Evolutionary conservation across 352 stramenopile genomes (phyloP), one percentile per base, ranked within the genome.

Genomic region (Phytophthora hibernalis): DNA sequence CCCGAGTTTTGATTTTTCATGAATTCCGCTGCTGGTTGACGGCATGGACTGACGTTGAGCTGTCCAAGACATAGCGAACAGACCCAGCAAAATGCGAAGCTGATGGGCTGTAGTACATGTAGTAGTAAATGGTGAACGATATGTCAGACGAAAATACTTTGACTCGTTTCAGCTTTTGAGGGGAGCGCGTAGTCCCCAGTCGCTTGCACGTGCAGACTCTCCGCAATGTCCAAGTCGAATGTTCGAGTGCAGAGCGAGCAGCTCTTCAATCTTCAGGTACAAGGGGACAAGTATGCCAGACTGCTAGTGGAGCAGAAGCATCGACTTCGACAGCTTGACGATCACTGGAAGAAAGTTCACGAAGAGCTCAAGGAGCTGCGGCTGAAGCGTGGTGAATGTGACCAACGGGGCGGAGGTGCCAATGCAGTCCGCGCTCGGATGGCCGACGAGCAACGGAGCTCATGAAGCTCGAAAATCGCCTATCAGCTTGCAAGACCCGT

Each of bases 231-330:
- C 70, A 88, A 85, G 75, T 82, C 77, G 26, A 89, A 89, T 58
- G 80, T 77, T 44, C 76, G 77, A 30, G 80, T 82, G 22, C 82
- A 92, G 72, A 92, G 82, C 47, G 85, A 94, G 59, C 77, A 89
- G 72, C 79, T 92, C 51, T 94, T 94, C 75, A 88, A 89, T 50
- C 67, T 94, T n/a, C 85, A 94, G 58, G 72, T 92, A 3, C 82
- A 92, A 65, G 82, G 82, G 16, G 85, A 94, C 79, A 92, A 91
- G 65, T 94, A 91, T 54, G 79, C 85, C 31, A 70, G 82, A 15
- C 65, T 92, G 35, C 61, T 93, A 9, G 73, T 90, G 10, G 83
- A 83, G 53, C 82, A 92, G 65, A 93, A 92, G 57, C 77, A 90
- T 42, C 85, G 85, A 11, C 71, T 91, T 15, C 74, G 75, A 1